These are phyloP conservation scores for Nothopassalora personata DNA, from an alignment of 2,329 filamentous ascomycete genomes.

Conservation along the genomic window DNA sequence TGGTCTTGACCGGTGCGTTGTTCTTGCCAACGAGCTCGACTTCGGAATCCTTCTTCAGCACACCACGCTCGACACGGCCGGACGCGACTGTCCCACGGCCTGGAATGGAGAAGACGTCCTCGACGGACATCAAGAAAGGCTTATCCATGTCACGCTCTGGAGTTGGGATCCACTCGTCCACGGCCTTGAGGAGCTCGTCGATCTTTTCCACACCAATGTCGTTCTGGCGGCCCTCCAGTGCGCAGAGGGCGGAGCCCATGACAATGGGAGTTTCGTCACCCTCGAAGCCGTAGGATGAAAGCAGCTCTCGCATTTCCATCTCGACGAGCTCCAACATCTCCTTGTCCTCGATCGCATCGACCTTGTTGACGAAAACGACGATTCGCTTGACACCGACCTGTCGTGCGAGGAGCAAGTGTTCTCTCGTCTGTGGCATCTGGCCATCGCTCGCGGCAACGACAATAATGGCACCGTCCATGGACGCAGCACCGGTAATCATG, in stretches of 20 bases:
- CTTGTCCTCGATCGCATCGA: constrained; percentile 92
- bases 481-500: constrained; percentile 99
- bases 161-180: constrained; percentile 95
- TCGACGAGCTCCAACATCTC: constrained; percentile 99
- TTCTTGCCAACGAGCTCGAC: constrained; percentile 92
- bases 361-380: constrained; percentile 99
- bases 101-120: constrained; percentile 56
- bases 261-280: constrained; percentile 96
- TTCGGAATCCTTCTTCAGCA: constrained; percentile 88
- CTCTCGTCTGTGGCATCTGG: constrained; percentile 99
- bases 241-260: constrained; percentile 93
- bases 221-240: constrained; percentile 75
- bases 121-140: constrained; percentile 98
- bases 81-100: constrained; percentile 96
- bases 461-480: constrained; percentile 99
- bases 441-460: constrained; percentile 97
- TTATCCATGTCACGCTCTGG: constrained; percentile 92
- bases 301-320: constrained; percentile 99
- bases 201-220: constrained; percentile 87
- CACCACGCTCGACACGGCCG: constrained; percentile 93
- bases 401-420: constrained; percentile 94
- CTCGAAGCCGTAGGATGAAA: constrained; percentile 90
- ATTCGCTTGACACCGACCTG: constrained; percentile 98
- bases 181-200: constrained; percentile 81
- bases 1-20: constrained; percentile 81